Percentiles rank a stretch among this genome's conserved stretches.
phyloP scores from a whole-genome alignment of 768 basidiomycete genomes.

The Butyriboletus loyo region DNA sequence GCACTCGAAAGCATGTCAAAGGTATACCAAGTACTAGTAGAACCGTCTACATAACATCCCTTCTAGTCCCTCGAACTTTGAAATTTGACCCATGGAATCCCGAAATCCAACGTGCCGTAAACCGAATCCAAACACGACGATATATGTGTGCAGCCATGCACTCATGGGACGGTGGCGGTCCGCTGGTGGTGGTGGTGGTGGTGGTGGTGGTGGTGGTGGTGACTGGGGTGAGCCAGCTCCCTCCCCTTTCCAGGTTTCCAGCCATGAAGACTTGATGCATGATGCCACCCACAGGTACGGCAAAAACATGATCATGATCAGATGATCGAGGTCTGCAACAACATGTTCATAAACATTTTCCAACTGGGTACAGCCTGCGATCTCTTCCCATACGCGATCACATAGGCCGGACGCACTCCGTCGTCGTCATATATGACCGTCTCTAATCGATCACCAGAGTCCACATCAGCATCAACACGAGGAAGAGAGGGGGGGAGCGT shows the following conservation, averaged over 20 bases:
- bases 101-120: too few relatives aligned
- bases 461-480: background rate
- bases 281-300: background rate
- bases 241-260: too few relatives aligned
- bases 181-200: too few relatives aligned
- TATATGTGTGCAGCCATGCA: too few relatives aligned
- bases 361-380: background rate
- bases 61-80: too few relatives aligned
- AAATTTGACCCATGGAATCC: too few relatives aligned
- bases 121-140: too few relatives aligned
- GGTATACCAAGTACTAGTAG: too few relatives aligned
- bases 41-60: too few relatives aligned
- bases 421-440: constrained; percentile 15
- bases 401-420: constrained; percentile 12
- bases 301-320: background rate
- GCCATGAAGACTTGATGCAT: background rate
- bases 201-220: too few relatives aligned
- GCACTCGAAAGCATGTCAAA: too few relatives aligned
- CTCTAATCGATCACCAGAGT: constrained; percentile 2
- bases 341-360: background rate
- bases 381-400: constrained; percentile 12
- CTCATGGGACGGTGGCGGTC: too few relatives aligned
- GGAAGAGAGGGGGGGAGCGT: background rate
- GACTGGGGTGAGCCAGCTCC: background rate
- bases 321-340: constrained; percentile 1